Evolutionary conservation across 2,329 filamentous ascomycete genomes (phyloP).

Genomic region (Paracoccidioides brasiliensis): DNA sequence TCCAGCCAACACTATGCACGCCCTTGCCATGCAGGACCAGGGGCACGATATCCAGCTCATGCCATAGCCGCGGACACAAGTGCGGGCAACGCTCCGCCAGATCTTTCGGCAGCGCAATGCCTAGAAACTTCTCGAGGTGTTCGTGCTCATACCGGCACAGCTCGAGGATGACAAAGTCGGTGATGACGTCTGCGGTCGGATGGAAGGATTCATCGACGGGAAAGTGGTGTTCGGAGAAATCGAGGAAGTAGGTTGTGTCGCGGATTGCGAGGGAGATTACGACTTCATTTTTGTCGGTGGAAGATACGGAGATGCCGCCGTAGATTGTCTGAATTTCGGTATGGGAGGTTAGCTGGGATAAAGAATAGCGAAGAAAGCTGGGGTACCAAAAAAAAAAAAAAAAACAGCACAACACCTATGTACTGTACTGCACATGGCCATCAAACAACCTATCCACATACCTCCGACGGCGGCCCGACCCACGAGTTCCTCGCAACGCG

Average conservation of each 20-base stretch:
- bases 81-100: slow-evolving; percentile 49
- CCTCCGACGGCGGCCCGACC: slow-evolving; percentile 26
- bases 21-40: slow-evolving; percentile 43
- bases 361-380: neutral
- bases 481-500: slow-evolving; percentile 23
- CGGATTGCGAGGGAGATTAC: slow-evolving; percentile 57
- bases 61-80: slow-evolving; percentile 60
- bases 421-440: no score
- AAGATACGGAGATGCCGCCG: slow-evolving; percentile 26
- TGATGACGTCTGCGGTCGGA: slow-evolving; percentile 35
- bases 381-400: neutral
- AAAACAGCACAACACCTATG: neutral
- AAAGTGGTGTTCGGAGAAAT: slow-evolving; percentile 54
- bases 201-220: slow-evolving; percentile 30
- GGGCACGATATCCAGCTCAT: slow-evolving; percentile 62
- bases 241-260: slow-evolving; percentile 60
- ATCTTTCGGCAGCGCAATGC: slow-evolving; percentile 52
- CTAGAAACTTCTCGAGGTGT: slow-evolving; percentile 62
- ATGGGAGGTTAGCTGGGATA: neutral
- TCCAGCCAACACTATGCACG: slow-evolving; percentile 16
- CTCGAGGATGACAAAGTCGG: slow-evolving; percentile 46
- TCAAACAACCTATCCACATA: slow-evolving; percentile 11
- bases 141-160: slow-evolving; percentile 48
- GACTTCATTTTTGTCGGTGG: slow-evolving; percentile 32
- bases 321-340: slow-evolving; percentile 26